Evolutionary conservation across 208 protist genomes (phyloP), one percentile per base, ranked within the genome.

Genomic region (Leishmania guyanensis): DNA sequence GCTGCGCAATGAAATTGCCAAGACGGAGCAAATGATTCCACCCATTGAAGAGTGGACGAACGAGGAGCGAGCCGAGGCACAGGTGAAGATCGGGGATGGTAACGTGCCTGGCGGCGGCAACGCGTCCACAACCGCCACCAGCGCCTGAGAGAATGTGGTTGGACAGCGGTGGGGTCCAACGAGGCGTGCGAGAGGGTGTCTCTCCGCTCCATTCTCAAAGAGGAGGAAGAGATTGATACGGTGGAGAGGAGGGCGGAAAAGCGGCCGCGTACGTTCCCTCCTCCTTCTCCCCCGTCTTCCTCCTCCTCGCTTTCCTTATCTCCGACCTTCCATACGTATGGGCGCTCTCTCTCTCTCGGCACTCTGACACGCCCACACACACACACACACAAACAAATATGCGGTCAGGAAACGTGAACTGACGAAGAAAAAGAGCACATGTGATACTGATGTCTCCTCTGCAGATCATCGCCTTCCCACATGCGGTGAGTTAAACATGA

Each of bases 11-110:
- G 94, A 97, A 80, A 89, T 97, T 65, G 84, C 78, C 26, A 94
- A 94, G 84, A 97, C 94, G 62, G 90, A 94, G 84, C 88, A 90
- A 72, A 87, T 90, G 81, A 91, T 96, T 74, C 92, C 94, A 22
- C 90, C 94, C 5, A 86, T 91, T 70, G 89, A 93, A 54, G 84
- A 94, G 81, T 97, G 94, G 93, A 85, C 86, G 22, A 83, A 86
- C 46, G 92, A 87, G 70, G 88, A 96, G 76, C 89, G 86, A 6
- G 83, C 82, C 10, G 79, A 92, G 72, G 85, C 89, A 48, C 80
- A 84, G 65, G 76, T 85, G 16, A 86, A 84, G 78, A 80, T 93
- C 22, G 77, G 39, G 5, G 74, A 20, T n/a, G 66, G 80, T 66
- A 77, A 53, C 33, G 66, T 26, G 1, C 39, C 78, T 36, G 72